Percentiles rank a stretch among this genome's conserved stretches.
These are phyloP conservation scores for Xenosphaeropsis pyriputrescens DNA, from an alignment of 2,329 filamentous ascomycete species.

Conservation along the genomic window DNA sequence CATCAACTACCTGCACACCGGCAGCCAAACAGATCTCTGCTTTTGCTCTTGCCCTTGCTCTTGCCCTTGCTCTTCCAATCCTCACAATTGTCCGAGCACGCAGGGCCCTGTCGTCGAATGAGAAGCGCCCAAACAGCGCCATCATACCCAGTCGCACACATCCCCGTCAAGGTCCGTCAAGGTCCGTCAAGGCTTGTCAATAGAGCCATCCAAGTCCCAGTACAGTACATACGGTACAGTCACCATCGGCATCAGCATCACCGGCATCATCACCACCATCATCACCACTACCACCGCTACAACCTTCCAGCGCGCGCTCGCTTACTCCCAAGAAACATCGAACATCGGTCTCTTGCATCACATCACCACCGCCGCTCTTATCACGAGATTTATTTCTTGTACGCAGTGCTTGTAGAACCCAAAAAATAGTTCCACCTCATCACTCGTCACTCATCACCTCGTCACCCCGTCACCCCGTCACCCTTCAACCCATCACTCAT, in stretches of 20 bases:
- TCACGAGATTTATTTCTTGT: no score
- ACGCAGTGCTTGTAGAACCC: no score
- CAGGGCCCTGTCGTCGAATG: constrained; percentile 2
- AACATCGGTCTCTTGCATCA: constrained; percentile 7
- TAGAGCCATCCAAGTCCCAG: no score
- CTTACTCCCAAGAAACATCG: constrained; percentile 3
- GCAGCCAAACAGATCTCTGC: constrained; percentile 2
- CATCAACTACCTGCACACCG: constrained; percentile 7
- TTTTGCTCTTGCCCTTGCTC: no score
- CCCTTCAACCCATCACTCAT: neutral
- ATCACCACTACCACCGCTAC: neutral
- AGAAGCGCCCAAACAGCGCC: no score
- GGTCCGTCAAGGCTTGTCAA: no score
- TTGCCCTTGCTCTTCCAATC: no score
- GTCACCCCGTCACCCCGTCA: constrained; percentile 4
- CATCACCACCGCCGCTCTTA: constrained; percentile 4
- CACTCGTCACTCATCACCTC: neutral
- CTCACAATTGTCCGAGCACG: constrained; percentile 2
- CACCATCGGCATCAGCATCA: no score
- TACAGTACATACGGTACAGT: no score
- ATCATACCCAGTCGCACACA: no score
- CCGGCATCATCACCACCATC: constrained; percentile 5
- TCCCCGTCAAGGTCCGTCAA: no score
- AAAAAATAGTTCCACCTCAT: neutral
- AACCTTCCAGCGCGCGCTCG: neutral